Base-by-base conservation (phyloP, 1,139 yeast species). In the Candida tunisiensis region DNA sequence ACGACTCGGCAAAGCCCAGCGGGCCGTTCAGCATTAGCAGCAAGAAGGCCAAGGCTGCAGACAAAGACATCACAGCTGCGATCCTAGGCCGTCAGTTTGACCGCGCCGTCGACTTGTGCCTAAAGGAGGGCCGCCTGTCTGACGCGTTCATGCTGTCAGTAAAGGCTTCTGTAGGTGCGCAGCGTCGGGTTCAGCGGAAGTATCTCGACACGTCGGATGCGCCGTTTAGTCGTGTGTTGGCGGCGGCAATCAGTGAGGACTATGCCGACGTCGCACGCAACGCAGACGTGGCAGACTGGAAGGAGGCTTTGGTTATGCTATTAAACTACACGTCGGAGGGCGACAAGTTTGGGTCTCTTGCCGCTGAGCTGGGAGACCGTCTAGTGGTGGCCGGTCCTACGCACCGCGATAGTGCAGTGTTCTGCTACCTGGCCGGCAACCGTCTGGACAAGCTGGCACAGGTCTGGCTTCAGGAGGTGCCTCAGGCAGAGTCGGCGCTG, bases 71-170 rank as follows among this genome's bases (percentile, higher is more conserved):
- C 28, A 62, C 69, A 19, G 62, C 63, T 34, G 63, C 74, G 14
- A 51, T 83, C 24, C 59, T 85, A 35, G 48, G 53, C 11, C 85
- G 85, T 33, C 64, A 80, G 32, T 55, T 67, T 31, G 69, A 66
- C 16, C 60, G 62, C 16, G 95, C 96, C 0, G 74, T 82, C 6
- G 62, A 70, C 20, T 46, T 63, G 23, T 73, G 91, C 36, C 57
- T 91, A 34, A 62, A 69, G 28, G 65, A 68, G 26, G 75, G 67
- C 31, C 65, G 67, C 32, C 55, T 82, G 21, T 53, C 67, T 14
- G 96, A 88, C 47, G 95, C 96, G 3, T 64, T 85, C 38, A 59
- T 85, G 24, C 62, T 91, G 34, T 80, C 96, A 0, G 55, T 79
- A 41, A 75, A 74, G 42, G 78, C 77, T 3, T 69, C 65, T 13